Base-by-base conservation (phyloP, 2,329 filamentous ascomycete genomes). In the Penicillium frequentans region DNA sequence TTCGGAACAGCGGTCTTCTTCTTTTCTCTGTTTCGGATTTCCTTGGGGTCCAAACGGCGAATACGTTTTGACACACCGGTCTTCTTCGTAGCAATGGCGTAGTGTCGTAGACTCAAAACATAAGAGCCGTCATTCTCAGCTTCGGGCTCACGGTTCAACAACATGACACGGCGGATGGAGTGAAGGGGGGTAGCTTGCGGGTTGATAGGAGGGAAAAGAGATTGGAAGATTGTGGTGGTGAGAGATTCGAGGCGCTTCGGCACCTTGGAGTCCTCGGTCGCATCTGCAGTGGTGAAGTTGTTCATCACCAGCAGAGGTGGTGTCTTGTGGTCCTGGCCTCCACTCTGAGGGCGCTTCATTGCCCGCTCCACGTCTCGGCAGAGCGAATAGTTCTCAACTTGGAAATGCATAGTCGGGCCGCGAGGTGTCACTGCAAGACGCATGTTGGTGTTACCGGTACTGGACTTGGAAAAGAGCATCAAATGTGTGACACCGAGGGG, bases 281-380 rank as follows among this genome's bases (percentile, higher is more conserved):
- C 74, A 60, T 81, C 81, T 27, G 89, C 83, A 3, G 87, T 88
- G 39, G 85, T 85, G 75, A 99, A 96, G 75, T 96, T 97, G 79
- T 99, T 99, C 95, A 99, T 98, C 64, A 99, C 95, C 45, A 99
- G 84, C 77, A 98, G 77, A 60, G 95, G 95, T 7, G 95, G 87
- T 44, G 87, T 91, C 56, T 90, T 82, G 68, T 91, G 96, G 73
- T 96, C 91, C 72, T 93, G 93, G 61, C 90, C 91, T 48, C 89
- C 88, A 48, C 88, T 89, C 70, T 87, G 86, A 9, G 93, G 91
- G 66, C 91, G 90, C 74, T 90, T 91, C 78, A 96, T 86, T 14
- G 91, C 87, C 70, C 86, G 89, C 66, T 90, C 84, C 3, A 99
- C 87, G 73, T 99, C 95, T 74, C 95, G 96, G 76, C 89, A 91